phyloP scores from a whole-genome alignment of 176 grass and related monocot genomes.

The Rhynchospora pubera region DNA sequence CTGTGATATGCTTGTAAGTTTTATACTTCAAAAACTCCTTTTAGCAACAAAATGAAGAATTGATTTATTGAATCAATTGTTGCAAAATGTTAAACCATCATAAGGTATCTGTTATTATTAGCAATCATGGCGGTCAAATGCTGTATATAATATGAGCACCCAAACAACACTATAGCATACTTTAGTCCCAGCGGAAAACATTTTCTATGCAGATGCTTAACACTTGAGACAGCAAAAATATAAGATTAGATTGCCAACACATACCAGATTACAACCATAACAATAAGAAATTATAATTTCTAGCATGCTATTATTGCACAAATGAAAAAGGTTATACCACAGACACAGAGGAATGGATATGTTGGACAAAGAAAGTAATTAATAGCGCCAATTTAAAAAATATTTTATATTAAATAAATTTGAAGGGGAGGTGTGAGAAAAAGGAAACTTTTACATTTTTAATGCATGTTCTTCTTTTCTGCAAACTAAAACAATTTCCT shows the following conservation, averaged over 20 bases:
- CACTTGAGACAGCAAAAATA: not conserved
- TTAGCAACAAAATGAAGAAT: not conserved
- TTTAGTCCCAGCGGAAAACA: not conserved
- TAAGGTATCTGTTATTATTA: not conserved
- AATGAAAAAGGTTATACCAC: not conserved
- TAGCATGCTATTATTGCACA: not conserved
- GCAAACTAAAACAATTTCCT: not conserved
- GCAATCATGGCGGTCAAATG: not conserved
- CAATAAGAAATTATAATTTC: not conserved
- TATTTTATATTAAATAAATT: not conserved
- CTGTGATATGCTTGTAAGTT: not conserved
- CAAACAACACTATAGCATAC: not conserved
- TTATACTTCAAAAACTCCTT: not conserved
- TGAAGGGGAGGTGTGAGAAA: not conserved
- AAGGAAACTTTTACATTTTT: not conserved
- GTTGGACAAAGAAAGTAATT: not conserved
- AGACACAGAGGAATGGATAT: too few relatives aligned
- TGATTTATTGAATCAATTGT: not conserved
- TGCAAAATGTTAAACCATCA: not conserved
- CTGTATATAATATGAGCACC: not conserved
- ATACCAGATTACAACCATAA: constrained; percentile 2
- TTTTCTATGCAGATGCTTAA: not conserved
- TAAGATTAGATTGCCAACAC: constrained; percentile 11
- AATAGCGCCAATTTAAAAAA: too few relatives aligned
- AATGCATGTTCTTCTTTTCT: not conserved